Evolutionary conservation across 2,329 filamentous ascomycete genomes (phyloP), one percentile per base, ranked within the genome.

Genomic region (Chalara sp.): DNA sequence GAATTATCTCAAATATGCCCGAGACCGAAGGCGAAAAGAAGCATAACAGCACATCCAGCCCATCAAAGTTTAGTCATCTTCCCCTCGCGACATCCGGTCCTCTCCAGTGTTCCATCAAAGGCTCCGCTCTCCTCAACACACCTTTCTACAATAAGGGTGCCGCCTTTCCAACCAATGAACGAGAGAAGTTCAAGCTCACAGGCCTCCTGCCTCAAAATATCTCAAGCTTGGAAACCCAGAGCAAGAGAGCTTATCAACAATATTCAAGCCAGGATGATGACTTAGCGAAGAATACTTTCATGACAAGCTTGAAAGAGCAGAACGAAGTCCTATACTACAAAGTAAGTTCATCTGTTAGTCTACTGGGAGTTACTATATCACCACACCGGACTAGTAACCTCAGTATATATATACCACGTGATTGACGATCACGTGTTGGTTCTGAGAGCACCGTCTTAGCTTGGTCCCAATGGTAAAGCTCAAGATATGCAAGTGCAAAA

Each of bases 251-350:
- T 1, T 95, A 95, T 65, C 70, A 89, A 58, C 90, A 96, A 65
- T 95, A 91, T 68, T 72, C 69, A 21, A 79, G 74, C 2, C 75
- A 79, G 3, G 64, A 69, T 0, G 79, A 84, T 64, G 78, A 85
- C 56, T 69, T 95, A 37, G 84, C 84, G 39, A 95, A 93, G 71
- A 95, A 95, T 61, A 91, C 88, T 0, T 95, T 95, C 64, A 78
- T 95, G 74, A 87, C 86, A 0, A 89, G 85, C 46, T 74, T 95
- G 72, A 90, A 89, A 62, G 83, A 89, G 60, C 90, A 95, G 67
- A 95, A 93, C 67, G 79, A 87, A 54, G 87, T 95, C 1, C 68
- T 95, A 1, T 95, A 88, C 65, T 95, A 84, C 67, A 83, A 76
- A 65, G 85, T 87, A 59, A 56, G 70, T 52, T 28, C 21, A 21